Percentiles rank a stretch among this genome's conserved stretches.
Evolutionary conservation across 202 grass and related monocot genomes (phyloP).

Genomic region (Brachypodium distachyon): DNA sequence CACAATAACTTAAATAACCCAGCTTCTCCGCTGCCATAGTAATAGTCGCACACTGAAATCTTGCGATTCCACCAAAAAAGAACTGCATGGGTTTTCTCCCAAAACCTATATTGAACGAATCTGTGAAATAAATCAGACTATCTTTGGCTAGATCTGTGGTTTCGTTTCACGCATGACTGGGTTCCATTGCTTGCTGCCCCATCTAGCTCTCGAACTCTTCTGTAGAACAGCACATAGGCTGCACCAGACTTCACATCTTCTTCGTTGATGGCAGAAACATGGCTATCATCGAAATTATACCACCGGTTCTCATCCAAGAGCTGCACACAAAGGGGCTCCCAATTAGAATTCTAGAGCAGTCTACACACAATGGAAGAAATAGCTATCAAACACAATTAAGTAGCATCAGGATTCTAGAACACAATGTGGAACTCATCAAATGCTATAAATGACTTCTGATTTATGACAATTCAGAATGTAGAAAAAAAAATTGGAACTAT

Average conservation of each 20-base stretch:
- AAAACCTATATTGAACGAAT: background rate
- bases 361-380: background rate
- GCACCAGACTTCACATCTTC: slow-evolving; percentile 95
- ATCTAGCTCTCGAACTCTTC: slow-evolving; percentile 63
- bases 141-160: slow-evolving; percentile 48
- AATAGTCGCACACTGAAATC: background rate
- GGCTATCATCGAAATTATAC: slow-evolving; percentile 99
- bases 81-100: background rate
- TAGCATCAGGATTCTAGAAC: background rate
- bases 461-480: background rate
- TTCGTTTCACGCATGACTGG: slow-evolving; percentile 36
- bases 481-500: background rate
- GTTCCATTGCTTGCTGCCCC: slow-evolving; percentile 45
- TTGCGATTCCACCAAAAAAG: background rate
- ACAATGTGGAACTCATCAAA: background rate
- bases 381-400: background rate
- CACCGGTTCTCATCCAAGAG: slow-evolving; percentile 81
- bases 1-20: background rate
- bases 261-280: slow-evolving; percentile 77
- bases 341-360: slow-evolving; percentile 12
- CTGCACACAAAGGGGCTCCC: slow-evolving; percentile 30
- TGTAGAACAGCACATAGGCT: slow-evolving; percentile 96
- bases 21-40: background rate
- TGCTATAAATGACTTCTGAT: background rate
- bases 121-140: slow-evolving; percentile 18